A percentile compares a stretch with the other conserved stretches of the same genome.
These are phyloP conservation scores for Lachancea nothofagi DNA, from an alignment of 805 yeast genomes.

Conservation along the genomic window DNA sequence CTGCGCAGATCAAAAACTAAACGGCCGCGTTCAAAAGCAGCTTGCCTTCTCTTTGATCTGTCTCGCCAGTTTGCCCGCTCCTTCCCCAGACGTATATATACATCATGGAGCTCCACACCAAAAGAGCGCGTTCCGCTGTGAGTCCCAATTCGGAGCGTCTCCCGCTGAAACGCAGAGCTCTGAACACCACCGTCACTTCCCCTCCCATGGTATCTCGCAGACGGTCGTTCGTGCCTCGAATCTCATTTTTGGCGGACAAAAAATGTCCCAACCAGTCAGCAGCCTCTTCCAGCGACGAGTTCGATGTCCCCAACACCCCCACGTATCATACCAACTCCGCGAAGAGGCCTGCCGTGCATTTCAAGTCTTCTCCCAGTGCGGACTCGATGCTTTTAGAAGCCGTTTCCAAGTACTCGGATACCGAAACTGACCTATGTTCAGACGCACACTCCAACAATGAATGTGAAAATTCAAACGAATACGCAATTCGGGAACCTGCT, in stretches of 20 bases:
- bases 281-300: conserved; percentile 2
- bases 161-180: conserved; percentile 7
- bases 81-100: not conserved
- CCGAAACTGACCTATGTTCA: conserved; percentile 6
- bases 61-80: not conserved
- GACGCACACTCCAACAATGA: no score
- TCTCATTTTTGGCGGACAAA: conserved; percentile 3
- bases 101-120: conserved; percentile 22
- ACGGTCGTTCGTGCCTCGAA: conserved; percentile 6
- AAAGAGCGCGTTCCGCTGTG: conserved; percentile 19
- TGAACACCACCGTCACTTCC: not conserved
- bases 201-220: not conserved
- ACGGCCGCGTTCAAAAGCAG: no score
- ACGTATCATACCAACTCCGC: not conserved
- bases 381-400: conserved; percentile 8
- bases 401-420: conserved; percentile 8
- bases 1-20: conserved; percentile 30
- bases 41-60: no score
- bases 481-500: no score
- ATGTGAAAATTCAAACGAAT: no score
- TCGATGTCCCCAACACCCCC: not conserved
- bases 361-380: conserved; percentile 4
- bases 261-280: not conserved
- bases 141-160: not conserved
- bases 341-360: conserved; percentile 10